Evolutionary conservation across 345 rosid genomes (phyloP).

Genomic region (Salix arbutifolia): DNA sequence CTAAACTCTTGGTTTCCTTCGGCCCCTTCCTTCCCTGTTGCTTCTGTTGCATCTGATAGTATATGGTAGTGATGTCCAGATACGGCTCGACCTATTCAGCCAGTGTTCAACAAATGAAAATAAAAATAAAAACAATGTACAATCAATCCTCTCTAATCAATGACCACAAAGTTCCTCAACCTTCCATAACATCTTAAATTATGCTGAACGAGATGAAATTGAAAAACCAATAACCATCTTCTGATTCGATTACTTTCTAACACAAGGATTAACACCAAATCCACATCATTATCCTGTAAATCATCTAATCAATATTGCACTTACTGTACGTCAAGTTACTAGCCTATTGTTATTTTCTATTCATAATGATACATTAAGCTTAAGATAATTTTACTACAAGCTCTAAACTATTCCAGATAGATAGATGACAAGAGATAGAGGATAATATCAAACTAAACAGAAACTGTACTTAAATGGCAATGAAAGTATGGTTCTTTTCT

Average conservation of each 20-base stretch:
- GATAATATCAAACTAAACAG: too few species aligned
- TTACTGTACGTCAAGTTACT: background rate
- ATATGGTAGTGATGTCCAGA: conserved; percentile 58
- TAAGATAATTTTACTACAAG: too few species aligned
- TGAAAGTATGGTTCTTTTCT: too few species aligned
- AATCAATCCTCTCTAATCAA: too few species aligned
- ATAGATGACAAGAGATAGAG: too few species aligned
- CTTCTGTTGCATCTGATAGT: conserved; percentile 54
- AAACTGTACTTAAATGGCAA: too few species aligned
- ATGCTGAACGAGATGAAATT: background rate
- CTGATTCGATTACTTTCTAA: background rate
- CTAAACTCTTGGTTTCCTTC: conserved; percentile 69
- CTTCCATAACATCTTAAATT: background rate
- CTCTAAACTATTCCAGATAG: too few species aligned
- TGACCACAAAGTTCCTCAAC: too few species aligned
- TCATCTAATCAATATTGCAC: background rate
- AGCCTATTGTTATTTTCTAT: background rate
- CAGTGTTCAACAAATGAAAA: background rate
- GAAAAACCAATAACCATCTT: background rate
- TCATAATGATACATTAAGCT: background rate
- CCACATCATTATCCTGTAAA: too few species aligned
- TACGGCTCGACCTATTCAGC: conserved; percentile 74
- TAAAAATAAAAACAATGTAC: too few species aligned
- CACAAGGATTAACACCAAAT: background rate
- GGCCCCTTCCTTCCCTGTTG: conserved; percentile 51